These are phyloP conservation scores for Zygoascus flipseniorum DNA, from an alignment of 805 yeast species.

Conservation along the genomic window DNA sequence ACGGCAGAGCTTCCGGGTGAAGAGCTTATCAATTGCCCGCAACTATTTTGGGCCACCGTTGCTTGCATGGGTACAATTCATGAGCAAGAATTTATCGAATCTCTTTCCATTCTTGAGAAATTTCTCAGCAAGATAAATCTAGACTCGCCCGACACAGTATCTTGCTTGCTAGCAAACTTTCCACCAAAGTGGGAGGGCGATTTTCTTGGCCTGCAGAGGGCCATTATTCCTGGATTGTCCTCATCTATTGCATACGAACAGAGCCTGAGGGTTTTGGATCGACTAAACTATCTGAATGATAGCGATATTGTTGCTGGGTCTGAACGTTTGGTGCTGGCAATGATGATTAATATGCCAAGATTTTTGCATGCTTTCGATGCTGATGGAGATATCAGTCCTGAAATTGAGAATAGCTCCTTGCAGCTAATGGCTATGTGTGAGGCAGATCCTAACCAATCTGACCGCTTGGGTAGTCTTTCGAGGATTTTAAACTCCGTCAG, in stretches of 20 bases:
- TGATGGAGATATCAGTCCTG: slow-evolving; percentile 35
- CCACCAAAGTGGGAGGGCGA: slow-evolving; percentile 96
- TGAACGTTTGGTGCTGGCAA: slow-evolving; percentile 58
- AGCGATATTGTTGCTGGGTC: slow-evolving; percentile 68
- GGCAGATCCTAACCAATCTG: slow-evolving; percentile 4
- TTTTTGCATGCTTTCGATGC: slow-evolving; percentile 72
- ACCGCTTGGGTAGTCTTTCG: slow-evolving; percentile 44
- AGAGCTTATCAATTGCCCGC: slow-evolving; percentile 80
- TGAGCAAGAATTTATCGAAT: slow-evolving; percentile 88
- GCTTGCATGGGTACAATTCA: slow-evolving; percentile 86
- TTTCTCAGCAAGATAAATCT: slow-evolving; percentile 81
- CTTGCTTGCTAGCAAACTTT: slow-evolving; percentile 73
- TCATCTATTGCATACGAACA: slow-evolving; percentile 75
- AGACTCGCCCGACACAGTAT: slow-evolving; percentile 76
- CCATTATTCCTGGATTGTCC: slow-evolving; percentile 73
- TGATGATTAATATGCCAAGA: slow-evolving; percentile 75
- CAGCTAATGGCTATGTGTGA: slow-evolving; percentile 56
- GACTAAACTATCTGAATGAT: slow-evolving; percentile 54
- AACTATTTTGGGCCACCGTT: slow-evolving; percentile 88
- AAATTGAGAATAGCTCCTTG: slow-evolving; percentile 44
- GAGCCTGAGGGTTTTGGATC: slow-evolving; percentile 63
- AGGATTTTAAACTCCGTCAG: slow-evolving; percentile 70
- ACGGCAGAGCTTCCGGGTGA: slow-evolving; percentile 77
- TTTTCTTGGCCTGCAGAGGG: slow-evolving; percentile 78
- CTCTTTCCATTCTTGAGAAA: slow-evolving; percentile 70